Conservation (phyloP, 768 basidiomycete species). For the Psilocybe sp. region DNA sequence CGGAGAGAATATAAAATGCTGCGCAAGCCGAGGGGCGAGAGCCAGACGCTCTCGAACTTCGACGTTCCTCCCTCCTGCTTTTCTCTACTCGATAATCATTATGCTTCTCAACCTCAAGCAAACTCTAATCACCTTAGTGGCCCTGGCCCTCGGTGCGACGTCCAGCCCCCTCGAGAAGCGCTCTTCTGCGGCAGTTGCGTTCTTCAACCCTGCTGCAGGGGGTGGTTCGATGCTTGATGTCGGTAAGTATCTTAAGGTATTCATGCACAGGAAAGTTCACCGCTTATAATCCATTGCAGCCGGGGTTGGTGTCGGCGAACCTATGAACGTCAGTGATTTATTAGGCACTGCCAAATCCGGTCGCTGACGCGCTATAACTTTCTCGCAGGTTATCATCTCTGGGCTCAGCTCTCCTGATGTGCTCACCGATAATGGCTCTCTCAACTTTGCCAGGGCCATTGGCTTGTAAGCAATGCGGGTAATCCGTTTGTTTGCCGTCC, state of each 20-base stretch:
- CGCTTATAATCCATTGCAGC: slow-evolving; percentile 18
- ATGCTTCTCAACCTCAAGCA: slow-evolving; percentile 10
- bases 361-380: slow-evolving; percentile 34
- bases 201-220: slow-evolving; percentile 39
- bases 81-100: background rate
- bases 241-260: slow-evolving; percentile 23
- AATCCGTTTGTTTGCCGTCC: background rate
- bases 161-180: slow-evolving; percentile 12
- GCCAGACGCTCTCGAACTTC: too few relatives aligned
- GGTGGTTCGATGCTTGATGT: slow-evolving; percentile 70
- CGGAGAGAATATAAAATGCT: too few relatives aligned
- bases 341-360: slow-evolving; percentile 51
- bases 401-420: slow-evolving; percentile 56
- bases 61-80: background rate
- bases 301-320: slow-evolving; percentile 54
- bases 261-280: background rate
- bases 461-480: slow-evolving; percentile 53
- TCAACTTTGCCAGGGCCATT: slow-evolving; percentile 60
- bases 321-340: slow-evolving; percentile 13
- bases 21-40: too few relatives aligned
- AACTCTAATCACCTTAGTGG: slow-evolving; percentile 1
- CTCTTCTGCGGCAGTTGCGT: slow-evolving; percentile 20
- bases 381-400: slow-evolving; percentile 62
- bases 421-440: slow-evolving; percentile 51
- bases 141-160: slow-evolving; percentile 3